Evolutionary conservation across 352 stramenopile genomes (phyloP).

Genomic region (Pythium brachiatum): DNA sequence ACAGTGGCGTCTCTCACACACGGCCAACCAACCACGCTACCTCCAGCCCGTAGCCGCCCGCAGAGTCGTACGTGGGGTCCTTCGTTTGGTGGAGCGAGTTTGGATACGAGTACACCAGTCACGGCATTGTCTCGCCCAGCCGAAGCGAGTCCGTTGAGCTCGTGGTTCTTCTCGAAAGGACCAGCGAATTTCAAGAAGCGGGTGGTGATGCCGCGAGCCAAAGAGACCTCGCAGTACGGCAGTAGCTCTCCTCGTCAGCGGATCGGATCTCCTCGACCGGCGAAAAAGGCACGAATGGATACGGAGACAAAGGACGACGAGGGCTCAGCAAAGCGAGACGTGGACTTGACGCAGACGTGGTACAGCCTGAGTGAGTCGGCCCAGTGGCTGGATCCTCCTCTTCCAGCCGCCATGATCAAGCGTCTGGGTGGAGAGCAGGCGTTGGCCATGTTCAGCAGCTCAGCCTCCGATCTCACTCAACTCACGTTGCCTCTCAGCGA

Average conservation of each 20-base stretch:
- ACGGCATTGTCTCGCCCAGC: background rate
- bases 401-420: conserved; percentile 29
- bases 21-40: background rate
- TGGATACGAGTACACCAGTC: background rate
- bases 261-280: conserved; percentile 15
- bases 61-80: conserved; percentile 40
- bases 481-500: background rate
- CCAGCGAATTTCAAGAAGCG: conserved; percentile 60
- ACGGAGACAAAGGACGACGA: background rate
- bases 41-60: background rate
- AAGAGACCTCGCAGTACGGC: background rate
- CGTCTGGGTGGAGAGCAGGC: conserved; percentile 19
- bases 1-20: conserved; percentile 9
- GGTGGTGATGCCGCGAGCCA: conserved; percentile 37
- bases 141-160: conserved; percentile 46
- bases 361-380: conserved; percentile 41
- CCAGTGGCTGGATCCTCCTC: conserved; percentile 52
- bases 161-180: conserved; percentile 63
- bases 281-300: conserved; percentile 16
- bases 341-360: conserved; percentile 57
- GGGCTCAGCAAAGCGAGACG: conserved; percentile 16
- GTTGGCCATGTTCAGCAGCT: conserved; percentile 5
- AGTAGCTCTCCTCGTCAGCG: conserved; percentile 14
- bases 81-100: conserved; percentile 35
- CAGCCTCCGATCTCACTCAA: background rate